A percentile compares a stretch with the other conserved stretches of the same genome.
Evolutionary conservation across 306 rosid species (phyloP).

Genomic region (Dalbergia cultrata): DNA sequence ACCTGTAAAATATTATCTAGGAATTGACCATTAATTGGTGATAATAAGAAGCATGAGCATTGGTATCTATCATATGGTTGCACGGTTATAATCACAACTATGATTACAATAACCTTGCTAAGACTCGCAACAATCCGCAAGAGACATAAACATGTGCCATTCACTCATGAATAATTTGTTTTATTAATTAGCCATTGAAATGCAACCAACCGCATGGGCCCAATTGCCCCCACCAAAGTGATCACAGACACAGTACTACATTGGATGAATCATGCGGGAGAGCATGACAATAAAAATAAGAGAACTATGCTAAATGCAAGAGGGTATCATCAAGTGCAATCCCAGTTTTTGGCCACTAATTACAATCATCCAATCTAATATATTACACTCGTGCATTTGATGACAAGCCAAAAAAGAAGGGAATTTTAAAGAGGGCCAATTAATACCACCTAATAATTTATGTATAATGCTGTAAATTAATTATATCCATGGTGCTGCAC

Average conservation of each 20-base stretch:
- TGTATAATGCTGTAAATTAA: constrained; percentile 40
- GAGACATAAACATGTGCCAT: constrained; percentile 46
- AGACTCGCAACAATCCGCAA: constrained; percentile 26
- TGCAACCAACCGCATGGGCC: constrained; percentile 28
- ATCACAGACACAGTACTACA: constrained; percentile 37
- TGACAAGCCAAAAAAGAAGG: constrained; percentile 14
- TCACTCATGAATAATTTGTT: constrained; percentile 40
- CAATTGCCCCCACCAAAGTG: constrained; percentile 49
- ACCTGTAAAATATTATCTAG: background rate
- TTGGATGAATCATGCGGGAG: constrained; percentile 37
- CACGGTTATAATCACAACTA: constrained; percentile 24
- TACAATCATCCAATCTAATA: constrained; percentile 39
- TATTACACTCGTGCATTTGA: constrained; percentile 46
- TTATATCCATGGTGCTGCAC: constrained; percentile 21
- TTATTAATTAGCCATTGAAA: constrained; percentile 37
- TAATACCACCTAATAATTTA: constrained; percentile 27
- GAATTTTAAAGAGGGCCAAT: background rate
- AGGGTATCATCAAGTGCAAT: constrained; percentile 46
- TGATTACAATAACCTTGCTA: constrained; percentile 23
- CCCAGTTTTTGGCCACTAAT: constrained; percentile 43
- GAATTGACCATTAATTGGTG: background rate
- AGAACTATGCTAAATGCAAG: constrained; percentile 29
- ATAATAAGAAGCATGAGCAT: constrained; percentile 40
- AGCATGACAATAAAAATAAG: constrained; percentile 38
- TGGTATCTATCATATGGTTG: constrained; percentile 23